These are phyloP conservation scores for Malassezia sp. DNA, from an alignment of 1,284 basidiomycete genomes.

Conservation along the genomic window DNA sequence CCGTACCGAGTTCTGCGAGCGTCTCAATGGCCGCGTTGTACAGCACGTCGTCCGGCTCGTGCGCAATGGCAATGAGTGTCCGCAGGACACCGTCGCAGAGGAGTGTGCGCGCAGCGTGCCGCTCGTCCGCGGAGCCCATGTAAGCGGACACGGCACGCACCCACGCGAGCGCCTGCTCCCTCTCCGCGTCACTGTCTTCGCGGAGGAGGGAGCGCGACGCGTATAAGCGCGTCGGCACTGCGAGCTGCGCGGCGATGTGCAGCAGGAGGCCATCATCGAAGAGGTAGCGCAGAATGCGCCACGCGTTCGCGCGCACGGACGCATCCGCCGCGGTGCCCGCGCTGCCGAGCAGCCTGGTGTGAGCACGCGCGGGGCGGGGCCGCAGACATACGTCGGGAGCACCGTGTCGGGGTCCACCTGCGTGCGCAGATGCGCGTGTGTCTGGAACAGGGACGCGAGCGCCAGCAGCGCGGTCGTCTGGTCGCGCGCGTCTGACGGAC, in stretches of 20 bases:
- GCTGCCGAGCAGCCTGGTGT: background rate
- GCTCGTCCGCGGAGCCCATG: conserved; percentile 57
- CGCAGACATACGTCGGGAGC: background rate
- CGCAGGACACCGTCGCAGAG: conserved; percentile 50
- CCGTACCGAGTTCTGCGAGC: conserved; percentile 73
- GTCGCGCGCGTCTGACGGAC: no score
- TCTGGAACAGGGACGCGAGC: background rate
- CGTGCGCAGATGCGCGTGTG: background rate
- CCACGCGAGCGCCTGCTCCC: conserved; percentile 86
- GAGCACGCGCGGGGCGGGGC: no score
- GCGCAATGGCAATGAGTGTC: conserved; percentile 78
- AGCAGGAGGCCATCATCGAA: background rate
- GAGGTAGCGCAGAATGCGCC: conserved; percentile 2
- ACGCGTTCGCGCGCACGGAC: conserved; percentile 1
- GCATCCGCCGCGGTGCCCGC: background rate
- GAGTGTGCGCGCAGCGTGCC: conserved; percentile 37
- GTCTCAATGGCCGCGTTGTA: conserved; percentile 74
- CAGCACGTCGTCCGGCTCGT: conserved; percentile 83
- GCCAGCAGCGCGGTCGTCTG: background rate
- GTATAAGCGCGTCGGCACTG: background rate
- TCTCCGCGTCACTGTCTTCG: conserved; percentile 53
- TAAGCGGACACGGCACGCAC: conserved; percentile 73
- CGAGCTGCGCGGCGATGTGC: background rate
- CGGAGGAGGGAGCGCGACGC: conserved; percentile 1
- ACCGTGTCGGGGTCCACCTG: background rate